These are phyloP conservation scores for Kodamaea sp. DNA, from an alignment of 1,139 yeast species.

Conservation along the genomic window DNA sequence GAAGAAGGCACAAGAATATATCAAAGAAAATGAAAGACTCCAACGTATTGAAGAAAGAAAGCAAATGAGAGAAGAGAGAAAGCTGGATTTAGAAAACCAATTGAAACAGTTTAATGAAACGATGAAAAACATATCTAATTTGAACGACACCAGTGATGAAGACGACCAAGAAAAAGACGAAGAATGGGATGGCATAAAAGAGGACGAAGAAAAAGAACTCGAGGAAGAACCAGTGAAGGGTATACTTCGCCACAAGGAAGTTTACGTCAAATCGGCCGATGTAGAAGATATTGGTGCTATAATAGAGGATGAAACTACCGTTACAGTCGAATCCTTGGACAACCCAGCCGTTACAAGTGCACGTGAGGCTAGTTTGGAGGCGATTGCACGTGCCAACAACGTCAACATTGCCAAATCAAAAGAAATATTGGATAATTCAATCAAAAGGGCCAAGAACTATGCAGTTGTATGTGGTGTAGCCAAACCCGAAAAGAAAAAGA, in stretches of 20 bases:
- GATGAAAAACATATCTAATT: constrained; percentile 41
- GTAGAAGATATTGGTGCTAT: constrained; percentile 44
- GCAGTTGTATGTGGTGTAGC: constrained; percentile 59
- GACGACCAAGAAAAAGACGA: constrained; percentile 24
- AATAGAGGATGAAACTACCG: constrained; percentile 55
- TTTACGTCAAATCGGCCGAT: constrained; percentile 37
- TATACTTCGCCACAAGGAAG: constrained; percentile 40
- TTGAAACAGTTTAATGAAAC: constrained; percentile 56
- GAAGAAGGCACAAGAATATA: constrained; percentile 74
- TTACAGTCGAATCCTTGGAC: constrained; percentile 54
- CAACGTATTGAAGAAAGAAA: constrained; percentile 76
- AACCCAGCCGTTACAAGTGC: constrained; percentile 39
- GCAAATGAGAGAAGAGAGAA: constrained; percentile 64
- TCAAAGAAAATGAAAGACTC: constrained; percentile 71
- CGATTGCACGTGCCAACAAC: constrained; percentile 56
- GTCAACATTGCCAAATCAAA: constrained; percentile 61
- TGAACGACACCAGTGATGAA: constrained; percentile 32
- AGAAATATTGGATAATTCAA: constrained; percentile 59
- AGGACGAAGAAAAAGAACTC: constrained; percentile 11
- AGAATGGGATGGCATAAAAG: constrained; percentile 7
- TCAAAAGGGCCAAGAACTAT: constrained; percentile 67
- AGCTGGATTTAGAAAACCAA: constrained; percentile 60
- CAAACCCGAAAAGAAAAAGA: constrained; percentile 45
- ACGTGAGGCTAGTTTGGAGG: constrained; percentile 42
- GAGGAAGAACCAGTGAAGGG: constrained; percentile 26